A percentile compares a stretch with the other conserved stretches of the same genome.
Conservation (phyloP, 345 rosid genomes). For the Hypericum perforatum region DNA sequence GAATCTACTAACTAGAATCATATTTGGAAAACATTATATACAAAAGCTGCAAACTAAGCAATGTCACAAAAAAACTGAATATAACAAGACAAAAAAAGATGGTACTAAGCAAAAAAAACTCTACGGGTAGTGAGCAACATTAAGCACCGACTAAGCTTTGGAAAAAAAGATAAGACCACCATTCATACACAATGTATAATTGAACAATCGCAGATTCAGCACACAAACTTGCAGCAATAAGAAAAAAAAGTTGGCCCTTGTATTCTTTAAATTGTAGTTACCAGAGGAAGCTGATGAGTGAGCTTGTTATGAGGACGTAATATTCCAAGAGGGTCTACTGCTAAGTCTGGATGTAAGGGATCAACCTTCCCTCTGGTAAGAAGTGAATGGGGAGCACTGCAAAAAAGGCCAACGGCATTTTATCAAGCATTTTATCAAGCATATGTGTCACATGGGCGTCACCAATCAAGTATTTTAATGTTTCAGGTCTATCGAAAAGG, state of each 20-base stretch:
- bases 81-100: too few relatives aligned
- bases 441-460: background rate
- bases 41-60: too few relatives aligned
- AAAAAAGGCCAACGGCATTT: conserved; percentile 16
- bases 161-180: too few relatives aligned
- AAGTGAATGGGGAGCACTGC: conserved; percentile 92
- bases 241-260: background rate
- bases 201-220: background rate
- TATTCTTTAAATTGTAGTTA: conserved; percentile 21
- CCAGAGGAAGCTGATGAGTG: conserved; percentile 89
- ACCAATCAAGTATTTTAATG: too few relatives aligned
- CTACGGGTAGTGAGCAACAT: too few relatives aligned
- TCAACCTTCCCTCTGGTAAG: conserved; percentile 95
- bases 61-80: too few relatives aligned
- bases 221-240: background rate
- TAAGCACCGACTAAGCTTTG: too few relatives aligned
- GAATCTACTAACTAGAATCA: too few relatives aligned
- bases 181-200: too few relatives aligned
- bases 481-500: conserved; percentile 11
- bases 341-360: conserved; percentile 63
- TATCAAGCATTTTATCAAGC: conserved; percentile 3
- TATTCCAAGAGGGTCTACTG: conserved; percentile 75
- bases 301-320: conserved; percentile 81
- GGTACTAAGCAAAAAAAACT: too few relatives aligned
- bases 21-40: too few relatives aligned